Evolutionary conservation across 75 land plant genomes (phyloP).

Genomic region (Gnetum montanum): DNA sequence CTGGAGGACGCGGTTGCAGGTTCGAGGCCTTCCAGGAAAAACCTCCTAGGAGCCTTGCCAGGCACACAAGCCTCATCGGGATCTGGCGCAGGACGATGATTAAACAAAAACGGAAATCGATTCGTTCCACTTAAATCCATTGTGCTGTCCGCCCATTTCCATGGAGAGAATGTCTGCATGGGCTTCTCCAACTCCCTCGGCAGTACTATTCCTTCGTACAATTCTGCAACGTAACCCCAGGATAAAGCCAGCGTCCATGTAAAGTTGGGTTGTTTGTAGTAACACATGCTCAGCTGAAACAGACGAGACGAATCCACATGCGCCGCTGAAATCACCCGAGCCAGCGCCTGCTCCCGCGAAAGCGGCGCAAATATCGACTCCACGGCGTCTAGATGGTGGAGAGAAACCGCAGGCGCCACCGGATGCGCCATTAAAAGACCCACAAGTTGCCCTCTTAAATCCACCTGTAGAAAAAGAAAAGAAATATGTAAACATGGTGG

Average conservation of each 20-base stretch:
- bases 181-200: slow-evolving; percentile 40
- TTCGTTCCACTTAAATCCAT: no score
- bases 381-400: slow-evolving; percentile 68
- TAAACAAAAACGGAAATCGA: slow-evolving; percentile 57
- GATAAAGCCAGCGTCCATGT: slow-evolving; percentile 73
- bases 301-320: slow-evolving; percentile 42
- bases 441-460: slow-evolving; percentile 21
- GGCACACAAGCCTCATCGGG: slow-evolving; percentile 42
- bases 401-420: slow-evolving; percentile 51
- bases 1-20: no score
- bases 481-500: neutral
- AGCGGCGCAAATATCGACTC: slow-evolving; percentile 56
- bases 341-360: slow-evolving; percentile 29
- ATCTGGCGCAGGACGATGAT: slow-evolving; percentile 37
- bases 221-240: slow-evolving; percentile 62
- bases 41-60: slow-evolving; percentile 42
- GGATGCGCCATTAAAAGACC: slow-evolving; percentile 69
- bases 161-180: slow-evolving; percentile 53
- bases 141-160: slow-evolving; percentile 33
- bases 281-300: slow-evolving; percentile 74
- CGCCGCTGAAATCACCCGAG: slow-evolving; percentile 29
- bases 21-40: slow-evolving; percentile 36
- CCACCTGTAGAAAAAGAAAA: slow-evolving; percentile 4
- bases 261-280: slow-evolving; percentile 23
- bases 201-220: slow-evolving; percentile 16